A percentile compares a stretch with the other conserved stretches of the same genome.
Evolutionary conservation across 805 yeast genomes (phyloP).

Genomic region (Scheffersomyces spartinae): DNA sequence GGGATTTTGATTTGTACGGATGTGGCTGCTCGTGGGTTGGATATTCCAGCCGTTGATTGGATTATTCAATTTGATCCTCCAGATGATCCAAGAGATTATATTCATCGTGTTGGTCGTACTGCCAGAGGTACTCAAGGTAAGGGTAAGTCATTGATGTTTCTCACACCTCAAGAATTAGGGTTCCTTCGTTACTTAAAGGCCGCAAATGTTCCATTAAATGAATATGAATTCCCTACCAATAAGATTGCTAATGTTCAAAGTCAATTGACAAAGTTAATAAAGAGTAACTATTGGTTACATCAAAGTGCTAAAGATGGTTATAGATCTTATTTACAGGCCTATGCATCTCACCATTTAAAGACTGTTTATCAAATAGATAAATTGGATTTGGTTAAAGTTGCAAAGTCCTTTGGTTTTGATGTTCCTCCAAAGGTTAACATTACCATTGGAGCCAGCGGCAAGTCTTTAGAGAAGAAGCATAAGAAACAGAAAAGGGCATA

Average conservation of each 20-base stretch:
- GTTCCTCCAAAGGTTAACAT: conserved; percentile 96
- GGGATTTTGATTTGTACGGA: conserved; percentile 94
- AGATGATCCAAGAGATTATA: conserved; percentile 98
- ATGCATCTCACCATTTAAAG: conserved; percentile 91
- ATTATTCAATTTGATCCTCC: conserved; percentile 98
- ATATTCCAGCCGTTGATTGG: conserved; percentile 92
- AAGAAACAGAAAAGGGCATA: conserved; percentile 28
- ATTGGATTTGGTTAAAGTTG: conserved; percentile 87
- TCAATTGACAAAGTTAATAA: conserved; percentile 82
- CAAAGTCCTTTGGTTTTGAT: conserved; percentile 87
- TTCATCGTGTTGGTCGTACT: conserved; percentile 98
- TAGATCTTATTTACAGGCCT: conserved; percentile 92
- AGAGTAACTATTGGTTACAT: conserved; percentile 87
- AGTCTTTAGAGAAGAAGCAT: conserved; percentile 39
- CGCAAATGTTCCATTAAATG: conserved; percentile 95
- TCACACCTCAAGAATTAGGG: conserved; percentile 89
- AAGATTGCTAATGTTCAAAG: conserved; percentile 95
- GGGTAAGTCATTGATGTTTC: conserved; percentile 91
- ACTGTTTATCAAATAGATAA: conserved; percentile 95
- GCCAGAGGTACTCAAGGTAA: conserved; percentile 86
- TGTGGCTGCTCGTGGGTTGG: conserved; percentile 99
- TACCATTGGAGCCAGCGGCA: conserved; percentile 87
- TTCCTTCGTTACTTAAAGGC: conserved; percentile 90
- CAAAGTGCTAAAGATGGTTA: conserved; percentile 97
- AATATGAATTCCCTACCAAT: conserved; percentile 88